Percentiles rank a stretch among this genome's conserved stretches.
These are phyloP conservation scores for Petunia axillaris DNA, from an alignment of 257 asterid species.

Conservation along the genomic window DNA sequence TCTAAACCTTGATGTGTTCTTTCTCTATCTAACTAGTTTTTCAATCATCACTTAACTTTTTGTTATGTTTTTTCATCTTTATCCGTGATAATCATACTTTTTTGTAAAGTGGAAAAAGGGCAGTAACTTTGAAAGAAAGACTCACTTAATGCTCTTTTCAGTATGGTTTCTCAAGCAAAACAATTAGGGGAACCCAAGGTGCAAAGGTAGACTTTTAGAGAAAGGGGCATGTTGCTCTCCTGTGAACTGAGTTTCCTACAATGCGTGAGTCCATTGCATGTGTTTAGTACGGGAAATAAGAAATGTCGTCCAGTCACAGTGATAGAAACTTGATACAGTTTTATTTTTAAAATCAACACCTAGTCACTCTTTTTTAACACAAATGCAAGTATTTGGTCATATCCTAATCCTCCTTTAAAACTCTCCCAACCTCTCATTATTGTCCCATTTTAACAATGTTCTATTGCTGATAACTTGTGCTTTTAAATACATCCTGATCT, in stretches of 20 bases:
- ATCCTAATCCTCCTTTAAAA: not conserved
- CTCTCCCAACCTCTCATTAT: not conserved
- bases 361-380: not conserved
- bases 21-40: slow-evolving; percentile 16
- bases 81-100: not conserved
- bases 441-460: not conserved
- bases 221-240: not conserved
- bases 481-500: not conserved
- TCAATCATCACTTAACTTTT: not conserved
- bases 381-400: not conserved
- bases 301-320: not conserved
- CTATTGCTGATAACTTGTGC: not conserved
- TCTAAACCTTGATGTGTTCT: not conserved
- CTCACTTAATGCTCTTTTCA: not conserved
- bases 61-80: not conserved
- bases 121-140: not conserved
- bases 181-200: not conserved
- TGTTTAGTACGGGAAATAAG: not conserved
- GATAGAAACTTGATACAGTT: not conserved
- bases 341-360: not conserved
- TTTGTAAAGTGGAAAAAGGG: not conserved
- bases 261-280: not conserved
- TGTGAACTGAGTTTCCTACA: slow-evolving; percentile 11
- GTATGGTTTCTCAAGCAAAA: slow-evolving; percentile 5
- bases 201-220: not conserved